A percentile compares a stretch with the other conserved stretches of the same genome.
Conservation (phyloP, 352 stramenopile species). For the Phytophthora tentaculata region DNA sequence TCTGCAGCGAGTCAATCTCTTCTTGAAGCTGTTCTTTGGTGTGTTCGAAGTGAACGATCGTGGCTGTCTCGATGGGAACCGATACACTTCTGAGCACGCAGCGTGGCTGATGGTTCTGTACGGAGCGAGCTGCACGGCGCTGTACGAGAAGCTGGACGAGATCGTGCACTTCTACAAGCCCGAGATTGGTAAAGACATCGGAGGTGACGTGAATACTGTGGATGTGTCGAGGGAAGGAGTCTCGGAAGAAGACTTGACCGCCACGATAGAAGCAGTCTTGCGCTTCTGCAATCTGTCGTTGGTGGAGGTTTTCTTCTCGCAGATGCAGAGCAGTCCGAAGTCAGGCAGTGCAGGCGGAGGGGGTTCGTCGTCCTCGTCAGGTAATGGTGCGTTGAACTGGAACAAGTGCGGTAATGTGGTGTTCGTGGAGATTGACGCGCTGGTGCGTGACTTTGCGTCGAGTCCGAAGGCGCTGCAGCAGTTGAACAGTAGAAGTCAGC, state of each 20-base stretch:
- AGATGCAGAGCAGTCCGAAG: slow-evolving; percentile 35
- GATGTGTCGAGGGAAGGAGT: slow-evolving; percentile 30
- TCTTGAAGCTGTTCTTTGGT: slow-evolving; percentile 56
- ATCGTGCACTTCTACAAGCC: slow-evolving; percentile 71
- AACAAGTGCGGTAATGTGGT: slow-evolving; percentile 86
- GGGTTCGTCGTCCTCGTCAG: slow-evolving; percentile 21
- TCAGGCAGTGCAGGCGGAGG: slow-evolving; percentile 14
- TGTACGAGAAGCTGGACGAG: slow-evolving; percentile 88
- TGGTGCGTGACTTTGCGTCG: slow-evolving; percentile 82
- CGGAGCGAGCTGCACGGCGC: slow-evolving; percentile 69
- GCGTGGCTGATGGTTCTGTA: slow-evolving; percentile 77
- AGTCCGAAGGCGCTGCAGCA: slow-evolving; percentile 54
- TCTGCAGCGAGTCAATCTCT: slow-evolving; percentile 58
- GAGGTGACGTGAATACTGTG: slow-evolving; percentile 8
- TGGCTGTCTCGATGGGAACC: slow-evolving; percentile 41
- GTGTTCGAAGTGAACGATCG: slow-evolving; percentile 77
- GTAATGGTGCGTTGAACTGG: slow-evolving; percentile 56
- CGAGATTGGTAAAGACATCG: slow-evolving; percentile 27
- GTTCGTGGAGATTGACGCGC: slow-evolving; percentile 81
- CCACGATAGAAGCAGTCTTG: slow-evolving; percentile 63
- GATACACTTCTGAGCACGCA: slow-evolving; percentile 41
- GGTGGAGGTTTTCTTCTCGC: slow-evolving; percentile 77
- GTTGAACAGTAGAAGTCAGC: slow-evolving; percentile 21
- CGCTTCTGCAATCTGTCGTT: slow-evolving; percentile 83
- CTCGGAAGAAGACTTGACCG: slow-evolving; percentile 67